A percentile compares a stretch with the other conserved stretches of the same genome.
These are phyloP conservation scores for Lasiosphaeria miniovina DNA, from an alignment of 495 filamentous ascomycete genomes.

Conservation along the genomic window DNA sequence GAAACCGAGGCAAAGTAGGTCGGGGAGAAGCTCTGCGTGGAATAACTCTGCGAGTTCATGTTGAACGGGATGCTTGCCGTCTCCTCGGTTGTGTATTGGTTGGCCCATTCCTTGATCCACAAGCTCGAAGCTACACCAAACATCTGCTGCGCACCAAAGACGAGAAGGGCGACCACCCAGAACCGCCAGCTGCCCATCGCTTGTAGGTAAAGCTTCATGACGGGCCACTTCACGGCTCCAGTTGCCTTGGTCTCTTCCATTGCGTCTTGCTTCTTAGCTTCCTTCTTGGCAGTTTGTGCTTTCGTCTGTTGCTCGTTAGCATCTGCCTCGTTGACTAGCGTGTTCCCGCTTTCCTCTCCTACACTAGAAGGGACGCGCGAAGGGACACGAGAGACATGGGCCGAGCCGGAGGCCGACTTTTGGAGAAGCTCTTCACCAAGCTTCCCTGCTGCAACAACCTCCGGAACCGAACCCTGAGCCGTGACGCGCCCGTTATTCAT, in stretches of 20 bases:
- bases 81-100: constrained; percentile 48
- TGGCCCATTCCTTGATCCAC: constrained; percentile 90
- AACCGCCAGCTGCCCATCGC: constrained; percentile 96
- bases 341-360: constrained; percentile 50
- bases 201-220: constrained; percentile 77
- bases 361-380: constrained; percentile 72
- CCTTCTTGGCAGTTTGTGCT: constrained; percentile 42
- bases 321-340: constrained; percentile 43
- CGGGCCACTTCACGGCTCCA: constrained; percentile 81
- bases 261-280: constrained; percentile 48
- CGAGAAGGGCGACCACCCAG: constrained; percentile 69
- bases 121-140: constrained; percentile 80
- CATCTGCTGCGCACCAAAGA: constrained; percentile 79
- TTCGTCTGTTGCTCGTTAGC: constrained; percentile 31
- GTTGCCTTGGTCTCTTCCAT: constrained; percentile 71
- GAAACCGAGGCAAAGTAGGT: constrained; percentile 37
- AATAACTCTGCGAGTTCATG: constrained; percentile 36
- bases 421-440: constrained; percentile 69
- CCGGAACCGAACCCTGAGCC: constrained; percentile 69
- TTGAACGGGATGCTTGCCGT: constrained; percentile 28
- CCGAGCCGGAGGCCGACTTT: constrained; percentile 68
- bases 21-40: constrained; percentile 26
- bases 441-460: constrained; percentile 77
- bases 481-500: constrained; percentile 82
- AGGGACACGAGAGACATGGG: constrained; percentile 60